These are phyloP conservation scores for Xylaria sp. DNA, from an alignment of 495 filamentous ascomycete species.

Conservation along the genomic window DNA sequence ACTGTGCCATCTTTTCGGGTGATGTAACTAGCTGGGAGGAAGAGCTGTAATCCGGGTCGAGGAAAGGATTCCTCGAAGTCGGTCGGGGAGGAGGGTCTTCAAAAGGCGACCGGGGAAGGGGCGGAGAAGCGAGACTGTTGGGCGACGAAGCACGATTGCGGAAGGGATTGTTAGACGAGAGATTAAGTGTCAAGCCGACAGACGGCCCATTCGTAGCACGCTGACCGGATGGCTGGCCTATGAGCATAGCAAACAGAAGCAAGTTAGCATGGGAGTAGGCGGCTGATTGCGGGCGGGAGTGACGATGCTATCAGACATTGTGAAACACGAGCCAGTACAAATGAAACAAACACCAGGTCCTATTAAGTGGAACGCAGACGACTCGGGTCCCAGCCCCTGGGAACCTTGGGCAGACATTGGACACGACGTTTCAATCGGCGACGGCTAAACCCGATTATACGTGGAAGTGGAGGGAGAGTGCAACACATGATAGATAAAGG, in stretches of 20 bases:
- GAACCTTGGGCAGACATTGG: neutral
- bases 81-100: constrained; percentile 70
- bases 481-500: constrained; percentile 22
- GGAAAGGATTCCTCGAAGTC: constrained; percentile 88
- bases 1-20: constrained; percentile 63
- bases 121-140: constrained; percentile 41
- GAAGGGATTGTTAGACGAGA: constrained; percentile 98
- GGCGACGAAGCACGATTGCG: constrained; percentile 87
- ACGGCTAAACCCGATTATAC: constrained; percentile 4
- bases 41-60: constrained; percentile 70
- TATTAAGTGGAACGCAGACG: constrained; percentile 44
- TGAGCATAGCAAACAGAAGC: constrained; percentile 36
- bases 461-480: neutral
- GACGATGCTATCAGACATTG: constrained; percentile 52
- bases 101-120: constrained; percentile 56
- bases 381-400: constrained; percentile 14
- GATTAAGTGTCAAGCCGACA: constrained; percentile 63
- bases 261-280: constrained; percentile 47
- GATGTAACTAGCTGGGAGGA: constrained; percentile 52
- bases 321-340: constrained; percentile 60
- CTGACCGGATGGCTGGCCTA: constrained; percentile 37
- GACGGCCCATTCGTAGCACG: constrained; percentile 46
- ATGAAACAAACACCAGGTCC: constrained; percentile 55
- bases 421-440: constrained; percentile 12
- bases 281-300: constrained; percentile 51